Evolutionary conservation across 768 basidiomycete species (phyloP), one percentile per base, ranked within the genome.

Genomic region (Pulveroboletus sp.): DNA sequence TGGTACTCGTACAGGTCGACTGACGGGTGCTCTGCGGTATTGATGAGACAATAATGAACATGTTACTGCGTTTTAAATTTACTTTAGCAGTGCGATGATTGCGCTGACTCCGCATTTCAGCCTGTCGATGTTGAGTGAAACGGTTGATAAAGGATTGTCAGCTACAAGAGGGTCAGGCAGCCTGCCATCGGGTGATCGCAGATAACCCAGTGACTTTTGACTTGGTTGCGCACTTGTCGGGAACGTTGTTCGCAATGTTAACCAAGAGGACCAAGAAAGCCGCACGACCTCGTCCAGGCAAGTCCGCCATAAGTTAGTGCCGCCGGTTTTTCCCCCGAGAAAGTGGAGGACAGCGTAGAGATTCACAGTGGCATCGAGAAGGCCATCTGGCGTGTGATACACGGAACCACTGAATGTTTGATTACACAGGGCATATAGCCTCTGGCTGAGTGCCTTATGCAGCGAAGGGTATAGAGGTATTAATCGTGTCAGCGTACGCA

Each of bases 321-420:
- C 82, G 22, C 84, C 86, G 9, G 88, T 82, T 67, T 90, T 93
- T 8, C 91, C 90, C 19, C 88, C 88, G 0, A 86, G 83, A 24
- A 79, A 68, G 64, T 85, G 85, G 6, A 93, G 73, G 20, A 74
- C 68, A 4, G 82, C 69, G 49, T 84, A 86, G 19, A 93, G 73
- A 17, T 69, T 62, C 6, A 81, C 81, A 2, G 83, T 76, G 13
- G 81, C 72, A 35, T 68, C 56, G 6, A 85, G 57, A 20, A 61
- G 49, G 16, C 45, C 26, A 42, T 74, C 70, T 4, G 71, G 73
- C 2, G 77, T 68, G 14, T 67, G 70, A 4, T 75, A 73, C 12
- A 74, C 58, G 17, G 76, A 74, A 17, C 86, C 85, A 50, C 76
- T 75, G 27, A 92, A 71, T 54, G 77, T 73, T 32, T 74, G 72